Evolutionary conservation across 164 flowering plant genomes (phyloP).

Genomic region (Aristolochia fimbriata): DNA sequence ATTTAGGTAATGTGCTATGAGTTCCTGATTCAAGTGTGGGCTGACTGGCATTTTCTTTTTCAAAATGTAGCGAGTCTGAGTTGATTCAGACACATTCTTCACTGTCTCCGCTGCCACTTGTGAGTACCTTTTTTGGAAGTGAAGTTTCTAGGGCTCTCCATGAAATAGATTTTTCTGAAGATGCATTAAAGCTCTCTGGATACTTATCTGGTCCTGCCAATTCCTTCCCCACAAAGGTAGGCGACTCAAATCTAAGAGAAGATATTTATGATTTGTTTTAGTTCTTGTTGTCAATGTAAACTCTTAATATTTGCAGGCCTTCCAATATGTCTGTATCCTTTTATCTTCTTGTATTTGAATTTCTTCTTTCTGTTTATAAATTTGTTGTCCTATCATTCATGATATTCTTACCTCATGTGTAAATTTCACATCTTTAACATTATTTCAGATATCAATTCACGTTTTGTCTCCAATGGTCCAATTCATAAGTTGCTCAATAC

Average conservation of each 20-base stretch:
- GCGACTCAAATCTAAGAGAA: not conserved
- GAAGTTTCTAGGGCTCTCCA: constrained; percentile 35
- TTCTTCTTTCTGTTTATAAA: not conserved
- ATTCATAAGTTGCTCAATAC: constrained; percentile 68
- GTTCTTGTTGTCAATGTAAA: not conserved
- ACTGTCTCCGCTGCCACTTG: constrained; percentile 50
- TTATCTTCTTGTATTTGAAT: not conserved
- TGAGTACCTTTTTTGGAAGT: constrained; percentile 50
- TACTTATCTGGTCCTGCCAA: constrained; percentile 46
- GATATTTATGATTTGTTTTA: not conserved
- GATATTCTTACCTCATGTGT: constrained; percentile 25
- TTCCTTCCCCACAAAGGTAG: constrained; percentile 52
- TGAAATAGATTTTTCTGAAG: constrained; percentile 42
- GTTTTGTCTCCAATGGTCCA: constrained; percentile 63
- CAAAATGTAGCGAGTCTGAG: constrained; percentile 47
- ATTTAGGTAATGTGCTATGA: constrained; percentile 1
- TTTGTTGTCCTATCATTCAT: constrained; percentile 7
- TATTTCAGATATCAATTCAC: constrained; percentile 65
- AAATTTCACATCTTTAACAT: not conserved
- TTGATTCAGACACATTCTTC: constrained; percentile 45
- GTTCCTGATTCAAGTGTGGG: not conserved
- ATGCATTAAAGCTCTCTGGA: constrained; percentile 53
- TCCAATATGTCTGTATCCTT: constrained; percentile 95
- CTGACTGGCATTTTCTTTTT: not conserved
- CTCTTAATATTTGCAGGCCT: constrained; percentile 47